Percentiles rank a stretch among this genome's conserved stretches.
Conservation (phyloP, 352 stramenopile species). For the Phytophthora nicotianae region DNA sequence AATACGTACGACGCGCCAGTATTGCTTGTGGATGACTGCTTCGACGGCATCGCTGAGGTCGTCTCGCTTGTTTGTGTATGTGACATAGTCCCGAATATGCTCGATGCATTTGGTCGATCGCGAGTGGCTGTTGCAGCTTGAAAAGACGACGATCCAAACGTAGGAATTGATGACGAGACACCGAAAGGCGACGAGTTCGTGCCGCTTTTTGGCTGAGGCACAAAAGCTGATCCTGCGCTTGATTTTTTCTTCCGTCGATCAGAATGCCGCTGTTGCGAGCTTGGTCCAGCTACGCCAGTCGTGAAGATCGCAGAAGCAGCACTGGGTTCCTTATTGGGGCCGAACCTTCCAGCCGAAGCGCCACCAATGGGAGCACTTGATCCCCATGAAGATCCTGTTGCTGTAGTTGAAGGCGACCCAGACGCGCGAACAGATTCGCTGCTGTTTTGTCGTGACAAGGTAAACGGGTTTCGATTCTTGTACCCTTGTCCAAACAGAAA, state of each 20-base stretch:
- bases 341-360: background rate
- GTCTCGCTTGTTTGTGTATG: background rate
- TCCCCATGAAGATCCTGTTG: background rate
- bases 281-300: conserved; percentile 18
- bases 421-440: conserved; percentile 10
- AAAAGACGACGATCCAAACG: conserved; percentile 15
- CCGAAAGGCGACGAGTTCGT: conserved; percentile 2
- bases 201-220: background rate
- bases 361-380: conserved; percentile 2
- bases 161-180: background rate
- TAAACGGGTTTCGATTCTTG: conserved; percentile 35
- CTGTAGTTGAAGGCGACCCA: background rate
- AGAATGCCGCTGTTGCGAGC: conserved; percentile 6
- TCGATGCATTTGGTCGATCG: conserved; percentile 7
- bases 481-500: conserved; percentile 39
- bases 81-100: background rate
- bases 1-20: conserved; percentile 19
- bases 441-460: conserved; percentile 12
- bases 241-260: conserved; percentile 28
- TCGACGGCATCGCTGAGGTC: background rate
- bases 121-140: conserved; percentile 7
- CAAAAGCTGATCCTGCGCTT: conserved; percentile 8
- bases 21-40: background rate
- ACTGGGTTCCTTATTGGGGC: conserved; percentile 5
- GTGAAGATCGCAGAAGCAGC: conserved; percentile 23